Evolutionary conservation across 73 alveolate species (phyloP).

Genomic region (Durusdinium trenchii): DNA sequence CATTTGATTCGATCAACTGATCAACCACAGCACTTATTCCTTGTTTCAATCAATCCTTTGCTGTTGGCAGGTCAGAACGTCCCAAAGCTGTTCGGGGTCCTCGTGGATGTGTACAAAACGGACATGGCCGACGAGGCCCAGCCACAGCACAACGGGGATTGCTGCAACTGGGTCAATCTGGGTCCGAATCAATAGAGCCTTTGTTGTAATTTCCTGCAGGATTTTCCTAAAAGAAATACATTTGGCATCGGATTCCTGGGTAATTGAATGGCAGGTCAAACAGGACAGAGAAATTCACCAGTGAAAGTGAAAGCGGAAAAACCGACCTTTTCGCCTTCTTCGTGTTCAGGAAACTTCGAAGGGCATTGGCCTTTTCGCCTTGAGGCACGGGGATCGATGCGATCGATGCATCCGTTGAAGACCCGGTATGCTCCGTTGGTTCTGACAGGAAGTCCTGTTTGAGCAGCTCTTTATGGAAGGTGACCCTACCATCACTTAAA

Average conservation of each 20-base stretch:
- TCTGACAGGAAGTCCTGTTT: background rate
- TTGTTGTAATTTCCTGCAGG: too few species aligned
- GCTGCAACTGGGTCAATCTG: background rate
- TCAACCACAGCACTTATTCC: too few species aligned
- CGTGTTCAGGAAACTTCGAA: constrained; percentile 34
- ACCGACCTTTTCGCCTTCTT: background rate
- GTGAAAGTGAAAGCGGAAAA: too few species aligned
- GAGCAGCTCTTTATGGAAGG: background rate
- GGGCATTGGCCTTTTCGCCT: constrained; percentile 73
- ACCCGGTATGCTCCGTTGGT: background rate
- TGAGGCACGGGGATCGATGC: background rate
- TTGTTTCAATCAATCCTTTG: too few species aligned
- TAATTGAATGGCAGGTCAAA: too few species aligned
- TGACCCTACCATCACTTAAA: background rate
- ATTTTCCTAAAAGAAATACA: too few species aligned
- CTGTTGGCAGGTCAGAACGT: constrained; percentile 82
- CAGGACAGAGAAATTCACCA: too few species aligned
- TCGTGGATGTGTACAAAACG: constrained; percentile 91
- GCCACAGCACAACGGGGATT: background rate
- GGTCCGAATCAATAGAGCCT: background rate
- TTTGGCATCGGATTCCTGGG: too few species aligned
- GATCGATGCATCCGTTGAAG: background rate
- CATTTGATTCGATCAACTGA: too few species aligned
- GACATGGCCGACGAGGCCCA: constrained; percentile 91
- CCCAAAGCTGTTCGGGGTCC: constrained; percentile 91